Conservation (phyloP, 139 green algal species). For the Zygnema circumcarinatum region DNA sequence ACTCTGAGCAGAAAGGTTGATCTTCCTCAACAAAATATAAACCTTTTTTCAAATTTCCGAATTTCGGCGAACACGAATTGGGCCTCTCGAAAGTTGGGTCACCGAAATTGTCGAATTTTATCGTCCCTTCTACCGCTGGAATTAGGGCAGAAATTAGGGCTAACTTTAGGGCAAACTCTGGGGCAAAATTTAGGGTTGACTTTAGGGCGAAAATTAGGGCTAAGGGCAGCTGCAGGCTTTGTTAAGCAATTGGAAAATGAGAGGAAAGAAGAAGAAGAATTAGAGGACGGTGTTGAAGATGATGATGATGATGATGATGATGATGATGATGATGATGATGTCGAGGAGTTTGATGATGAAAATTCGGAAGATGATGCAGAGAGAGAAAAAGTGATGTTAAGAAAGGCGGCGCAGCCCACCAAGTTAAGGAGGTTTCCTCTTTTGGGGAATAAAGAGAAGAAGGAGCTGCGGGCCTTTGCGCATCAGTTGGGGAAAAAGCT, state of each 20-base stretch:
- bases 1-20: no score
- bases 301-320: background rate
- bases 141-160: no score
- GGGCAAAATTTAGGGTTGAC: no score
- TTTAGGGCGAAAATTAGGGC: no score
- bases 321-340: conserved; percentile 3
- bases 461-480: conserved; percentile 30
- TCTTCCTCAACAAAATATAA: no score
- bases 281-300: background rate
- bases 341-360: background rate
- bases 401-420: background rate
- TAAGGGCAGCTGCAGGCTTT: no score
- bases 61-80: no score
- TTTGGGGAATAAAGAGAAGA: conserved; percentile 41
- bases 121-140: no score
- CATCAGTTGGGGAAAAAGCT: conserved; percentile 22
- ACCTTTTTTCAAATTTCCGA: no score
- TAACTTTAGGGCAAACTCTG: no score
- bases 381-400: background rate
- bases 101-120: no score
- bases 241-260: background rate
- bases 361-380: background rate
- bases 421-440: conserved; percentile 11
- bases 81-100: no score
- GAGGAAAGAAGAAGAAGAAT: background rate